Percentiles rank a stretch among this genome's conserved stretches.
Conservation (phyloP, 176 grass and related monocot genomes). For the Carex pumila region DNA sequence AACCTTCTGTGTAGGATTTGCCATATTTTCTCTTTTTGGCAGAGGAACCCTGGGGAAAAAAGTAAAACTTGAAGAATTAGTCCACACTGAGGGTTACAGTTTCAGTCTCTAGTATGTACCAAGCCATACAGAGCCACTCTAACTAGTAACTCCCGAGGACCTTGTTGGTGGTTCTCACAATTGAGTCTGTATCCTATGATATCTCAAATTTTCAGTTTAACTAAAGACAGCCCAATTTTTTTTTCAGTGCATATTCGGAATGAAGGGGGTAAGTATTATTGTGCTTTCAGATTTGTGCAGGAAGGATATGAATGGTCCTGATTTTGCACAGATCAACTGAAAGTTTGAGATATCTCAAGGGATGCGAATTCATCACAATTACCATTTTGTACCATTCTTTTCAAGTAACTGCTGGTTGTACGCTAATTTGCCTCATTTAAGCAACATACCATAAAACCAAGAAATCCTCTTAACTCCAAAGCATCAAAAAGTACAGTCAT, state of each 20-base stretch:
- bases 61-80: conserved; percentile 26
- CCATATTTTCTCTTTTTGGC: conserved; percentile 76
- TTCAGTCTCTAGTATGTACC: conserved; percentile 9
- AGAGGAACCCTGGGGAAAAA: conserved; percentile 52
- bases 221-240: too few species aligned
- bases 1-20: conserved; percentile 53
- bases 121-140: background rate
- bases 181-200: background rate
- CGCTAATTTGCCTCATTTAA: background rate
- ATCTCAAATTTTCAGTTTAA: too few species aligned
- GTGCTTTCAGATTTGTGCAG: too few species aligned
- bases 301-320: too few species aligned
- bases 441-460: background rate
- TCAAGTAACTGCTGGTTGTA: background rate
- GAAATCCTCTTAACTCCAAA: background rate
- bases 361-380: background rate
- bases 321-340: too few species aligned
- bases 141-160: background rate
- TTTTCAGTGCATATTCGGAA: too few species aligned
- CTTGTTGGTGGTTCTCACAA: background rate
- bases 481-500: background rate
- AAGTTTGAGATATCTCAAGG: too few species aligned
- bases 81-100: background rate
- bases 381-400: background rate
- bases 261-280: too few species aligned